Evolutionary conservation across 257 asterid species (phyloP).

Genomic region (Nicotiana noctiflora): DNA sequence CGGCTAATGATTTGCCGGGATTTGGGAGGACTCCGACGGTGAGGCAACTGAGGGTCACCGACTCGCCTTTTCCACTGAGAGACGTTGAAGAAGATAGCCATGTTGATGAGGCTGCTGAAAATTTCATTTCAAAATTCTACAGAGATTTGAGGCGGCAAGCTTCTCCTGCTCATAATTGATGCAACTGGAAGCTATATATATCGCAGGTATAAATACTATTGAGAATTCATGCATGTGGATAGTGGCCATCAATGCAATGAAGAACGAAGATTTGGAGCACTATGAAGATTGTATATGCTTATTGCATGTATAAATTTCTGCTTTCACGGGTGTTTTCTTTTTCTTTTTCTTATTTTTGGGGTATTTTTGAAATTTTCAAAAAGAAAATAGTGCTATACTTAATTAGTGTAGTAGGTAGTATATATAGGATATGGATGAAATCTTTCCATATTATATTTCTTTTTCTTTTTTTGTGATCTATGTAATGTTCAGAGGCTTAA

Average conservation of each 20-base stretch:
- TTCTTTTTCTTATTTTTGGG: background rate
- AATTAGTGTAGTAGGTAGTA: background rate
- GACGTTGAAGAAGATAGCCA: conserved; percentile 30
- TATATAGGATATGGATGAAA: background rate
- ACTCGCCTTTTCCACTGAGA: conserved; percentile 51
- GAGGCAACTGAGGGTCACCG: conserved; percentile 68
- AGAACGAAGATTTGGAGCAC: background rate
- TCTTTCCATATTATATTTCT: background rate
- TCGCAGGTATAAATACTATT: background rate
- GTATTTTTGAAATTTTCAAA: background rate
- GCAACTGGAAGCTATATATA: too few species aligned
- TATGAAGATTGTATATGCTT: background rate
- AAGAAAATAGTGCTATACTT: background rate
- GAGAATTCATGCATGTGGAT: background rate
- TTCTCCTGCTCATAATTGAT: too few species aligned
- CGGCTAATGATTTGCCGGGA: conserved; percentile 50
- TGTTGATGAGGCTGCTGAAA: conserved; percentile 63
- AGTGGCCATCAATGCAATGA: background rate
- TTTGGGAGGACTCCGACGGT: conserved; percentile 18
- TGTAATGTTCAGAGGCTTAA: background rate
- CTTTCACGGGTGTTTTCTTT: background rate
- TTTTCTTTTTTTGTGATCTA: background rate
- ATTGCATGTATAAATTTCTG: background rate
- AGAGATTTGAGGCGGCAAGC: too few species aligned
- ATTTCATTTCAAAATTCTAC: conserved; percentile 29